Evolutionary conservation across 768 basidiomycete species (phyloP).

Genomic region (Mycena indigotica): DNA sequence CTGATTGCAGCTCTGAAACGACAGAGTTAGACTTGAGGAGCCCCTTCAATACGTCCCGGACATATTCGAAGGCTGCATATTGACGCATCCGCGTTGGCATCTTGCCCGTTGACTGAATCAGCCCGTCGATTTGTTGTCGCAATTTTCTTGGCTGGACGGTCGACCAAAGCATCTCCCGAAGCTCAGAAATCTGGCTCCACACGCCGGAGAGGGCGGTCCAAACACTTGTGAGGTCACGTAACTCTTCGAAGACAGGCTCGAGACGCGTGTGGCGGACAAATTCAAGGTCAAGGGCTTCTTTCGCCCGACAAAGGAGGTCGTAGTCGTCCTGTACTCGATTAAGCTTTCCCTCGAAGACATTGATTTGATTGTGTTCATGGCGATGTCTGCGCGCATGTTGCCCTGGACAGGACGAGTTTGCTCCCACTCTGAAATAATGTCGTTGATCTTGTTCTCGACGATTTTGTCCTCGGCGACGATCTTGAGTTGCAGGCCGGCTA

Average conservation of each 20-base stretch:
- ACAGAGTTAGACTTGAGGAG: constrained; percentile 88
- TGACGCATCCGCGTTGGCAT: constrained; percentile 99
- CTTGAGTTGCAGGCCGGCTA: constrained; percentile 97
- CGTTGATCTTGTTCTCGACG: constrained; percentile 92
- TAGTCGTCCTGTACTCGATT: constrained; percentile 91
- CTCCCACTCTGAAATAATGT: constrained; percentile 92
- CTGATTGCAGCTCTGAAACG: constrained; percentile 94
- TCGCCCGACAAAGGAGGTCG: constrained; percentile 92
- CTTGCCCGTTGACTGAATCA: constrained; percentile 91
- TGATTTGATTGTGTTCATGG: constrained; percentile 96
- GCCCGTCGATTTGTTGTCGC: constrained; percentile 89
- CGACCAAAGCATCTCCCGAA: constrained; percentile 88
- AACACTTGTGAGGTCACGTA: constrained; percentile 95
- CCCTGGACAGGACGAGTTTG: constrained; percentile 95
- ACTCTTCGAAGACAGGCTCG: constrained; percentile 92
- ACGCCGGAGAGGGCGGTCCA: constrained; percentile 99
- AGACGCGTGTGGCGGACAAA: constrained; percentile 86
- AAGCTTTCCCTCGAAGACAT: constrained; percentile 90
- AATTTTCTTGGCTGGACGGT: constrained; percentile 94
- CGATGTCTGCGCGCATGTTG: constrained; percentile 92
- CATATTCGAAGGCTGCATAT: constrained; percentile 97
- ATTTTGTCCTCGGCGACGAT: constrained; percentile 99
- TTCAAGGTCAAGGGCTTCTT: constrained; percentile 95
- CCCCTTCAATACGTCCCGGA: constrained; percentile 85
- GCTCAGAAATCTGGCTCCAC: constrained; percentile 89